Percentiles rank a stretch among this genome's conserved stretches.
Evolutionary conservation across 2,329 filamentous ascomycete genomes (phyloP).

Genomic region (Diaporthe citri): DNA sequence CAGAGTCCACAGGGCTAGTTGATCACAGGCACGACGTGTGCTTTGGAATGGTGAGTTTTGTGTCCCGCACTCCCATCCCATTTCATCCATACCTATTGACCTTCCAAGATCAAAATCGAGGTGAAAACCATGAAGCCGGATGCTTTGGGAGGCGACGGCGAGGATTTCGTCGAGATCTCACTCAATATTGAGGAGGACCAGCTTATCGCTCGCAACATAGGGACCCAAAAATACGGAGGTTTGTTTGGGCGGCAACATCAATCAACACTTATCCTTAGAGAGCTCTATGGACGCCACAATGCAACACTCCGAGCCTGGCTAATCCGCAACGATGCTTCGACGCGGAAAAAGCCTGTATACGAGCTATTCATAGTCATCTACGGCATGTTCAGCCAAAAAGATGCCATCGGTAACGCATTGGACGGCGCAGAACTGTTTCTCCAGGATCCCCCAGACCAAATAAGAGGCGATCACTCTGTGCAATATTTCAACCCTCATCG

Average conservation of each 20-base stretch:
- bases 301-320: slow-evolving; percentile 1
- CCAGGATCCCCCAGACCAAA: neutral
- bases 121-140: neutral
- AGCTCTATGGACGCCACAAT: neutral
- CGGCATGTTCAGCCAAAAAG: neutral
- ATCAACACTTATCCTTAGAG: neutral
- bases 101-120: neutral
- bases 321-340: neutral
- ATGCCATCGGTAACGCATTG: neutral
- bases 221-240: neutral
- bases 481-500: slow-evolving; percentile 5
- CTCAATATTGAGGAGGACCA: neutral
- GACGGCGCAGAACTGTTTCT: neutral
- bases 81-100: neutral
- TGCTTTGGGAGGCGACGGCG: neutral
- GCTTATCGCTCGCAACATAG: neutral
- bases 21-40: neutral
- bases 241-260: neutral
- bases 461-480: neutral
- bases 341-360: neutral
- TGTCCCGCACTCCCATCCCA: neutral
- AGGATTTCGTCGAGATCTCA: neutral
- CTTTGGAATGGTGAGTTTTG: neutral
- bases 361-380: neutral
- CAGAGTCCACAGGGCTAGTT: neutral